Base-by-base conservation (phyloP, 257 asterid species). In the Penstemon newberryi region DNA sequence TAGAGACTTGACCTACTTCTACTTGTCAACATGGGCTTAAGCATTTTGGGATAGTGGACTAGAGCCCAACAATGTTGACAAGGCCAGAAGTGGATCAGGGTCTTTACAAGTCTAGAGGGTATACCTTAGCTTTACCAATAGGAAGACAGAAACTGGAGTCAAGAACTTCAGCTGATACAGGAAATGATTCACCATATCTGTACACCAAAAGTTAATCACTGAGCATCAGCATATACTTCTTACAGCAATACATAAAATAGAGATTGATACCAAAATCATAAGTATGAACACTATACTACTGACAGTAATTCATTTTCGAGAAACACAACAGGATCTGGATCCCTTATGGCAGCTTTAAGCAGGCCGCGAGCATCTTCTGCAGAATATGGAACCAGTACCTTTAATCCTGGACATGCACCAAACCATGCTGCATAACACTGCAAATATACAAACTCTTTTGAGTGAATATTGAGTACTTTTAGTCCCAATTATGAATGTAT, bases 361-460 rank as follows among this genome's bases (percentile, higher is more conserved):
- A 91, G 84, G 39, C 98, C 98, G 65, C 96, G 95, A 46, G 96
- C 95, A 81, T 91, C 98, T 80, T 91, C 98, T 18, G 96, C 75
- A 58, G 95, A 87, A 73, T 87, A 91, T n/a, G 96, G 98, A 43
- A 87, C 81, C 69, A 91, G 65, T 38, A 91, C 96, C 78, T 91
- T 91, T 70, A 91, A 80, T 69, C 98, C 96, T 11, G 96, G 97
- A 70, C 86, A 77, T 46, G 96, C 53, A 46, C 88, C 87, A 61
- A 42, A 91, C 95, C 98, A 91, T 72, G 96, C 88, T 60, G 98
- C 98, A 78, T 82, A 91, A 73, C 98, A 91, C 98, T 91, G 84
- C 76, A 82, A 73, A 70, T 2, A 46, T 63, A 5, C 2, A 63
- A 44, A 63, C 33, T 25, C 33, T 25, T 2, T 1, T 25, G 33